Conservation (phyloP, 2,329 filamentous ascomycete species). For the Pseudogymnoascus sp. region DNA sequence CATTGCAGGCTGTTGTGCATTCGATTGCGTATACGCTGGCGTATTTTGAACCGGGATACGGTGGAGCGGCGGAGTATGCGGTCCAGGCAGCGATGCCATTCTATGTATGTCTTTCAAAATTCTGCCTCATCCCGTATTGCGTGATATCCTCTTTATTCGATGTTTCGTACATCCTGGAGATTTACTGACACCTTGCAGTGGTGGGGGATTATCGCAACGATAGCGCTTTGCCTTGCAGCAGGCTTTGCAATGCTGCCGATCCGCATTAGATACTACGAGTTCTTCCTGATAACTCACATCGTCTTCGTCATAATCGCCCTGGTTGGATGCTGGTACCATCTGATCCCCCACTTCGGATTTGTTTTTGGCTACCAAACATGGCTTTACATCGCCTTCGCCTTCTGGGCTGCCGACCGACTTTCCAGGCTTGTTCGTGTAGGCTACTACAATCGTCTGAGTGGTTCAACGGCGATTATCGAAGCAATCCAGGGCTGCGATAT, state of each 20-base stretch:
- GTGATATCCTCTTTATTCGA: neutral
- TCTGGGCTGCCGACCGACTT: constrained; percentile 42
- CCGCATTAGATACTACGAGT: constrained; percentile 14
- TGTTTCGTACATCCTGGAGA: no score
- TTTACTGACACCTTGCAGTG: neutral
- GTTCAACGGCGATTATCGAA: constrained; percentile 14
- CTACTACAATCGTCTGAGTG: constrained; percentile 15
- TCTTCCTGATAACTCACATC: constrained; percentile 15
- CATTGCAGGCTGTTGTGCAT: constrained; percentile 41
- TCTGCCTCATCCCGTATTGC: neutral
- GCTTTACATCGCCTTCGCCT: constrained; percentile 36
- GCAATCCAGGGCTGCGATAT: constrained; percentile 34
- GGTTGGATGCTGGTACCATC: constrained; percentile 28
- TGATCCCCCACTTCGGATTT: constrained; percentile 30
- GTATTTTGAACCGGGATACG: constrained; percentile 23
- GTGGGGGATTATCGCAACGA: constrained; percentile 35
- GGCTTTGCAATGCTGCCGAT: neutral
- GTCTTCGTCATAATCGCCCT: constrained; percentile 14
- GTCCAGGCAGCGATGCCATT: constrained; percentile 9
- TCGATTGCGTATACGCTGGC: constrained; percentile 35
- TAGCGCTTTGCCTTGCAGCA: neutral
- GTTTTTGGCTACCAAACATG: constrained; percentile 42
- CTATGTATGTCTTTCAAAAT: constrained; percentile 10
- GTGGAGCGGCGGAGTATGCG: constrained; percentile 6
- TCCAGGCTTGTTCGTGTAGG: constrained; percentile 33